Base-by-base conservation (phyloP, 1,284 basidiomycete genomes). In the Fomitiporia mediterranea region DNA sequence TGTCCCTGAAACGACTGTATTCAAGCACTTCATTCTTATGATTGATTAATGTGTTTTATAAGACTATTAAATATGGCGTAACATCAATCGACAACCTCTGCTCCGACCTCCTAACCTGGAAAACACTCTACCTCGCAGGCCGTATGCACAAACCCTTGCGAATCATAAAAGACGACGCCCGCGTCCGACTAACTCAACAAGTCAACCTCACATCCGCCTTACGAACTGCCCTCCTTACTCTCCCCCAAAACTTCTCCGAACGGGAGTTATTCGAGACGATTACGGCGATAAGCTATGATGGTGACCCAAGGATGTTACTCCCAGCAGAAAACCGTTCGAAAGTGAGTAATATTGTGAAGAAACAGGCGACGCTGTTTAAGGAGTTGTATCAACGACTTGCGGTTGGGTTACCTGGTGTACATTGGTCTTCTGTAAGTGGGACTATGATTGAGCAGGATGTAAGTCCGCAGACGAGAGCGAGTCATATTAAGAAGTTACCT, bases 51-150 rank as follows among this genome's bases (percentile, higher is more conserved):
- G n/a, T n/a, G n/a, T 28, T 40, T 17, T 39, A 50, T 11, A 66
- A 97, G 90, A 86, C 81, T 51, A 90, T 98, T 73, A 99, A 99
- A 73, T 99, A 99, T 69, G 96, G 96, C n/a, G 86, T 98, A 25
- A 94, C 96, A 32, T 93, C 91, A 0, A 82, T 97, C 6, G 91
- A 96, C 64, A 87, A 86, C 56, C 80, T 99, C 28, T 93, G 90
- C 63, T 80, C 84, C 0, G 97, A 99, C 68, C 75, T 99, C 39
- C 77, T 95, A 40, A 90, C 93, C 65, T 99, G 97, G 96, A 82
- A 86, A 43, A 86, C 92, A 17, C 80, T 99, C 6, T 99, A 99
- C 71, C 83, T 98, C 44, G 89, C 93, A 1, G 97, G 96, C 0
- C 81, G 96, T 21, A 94, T 99, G 85, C 96, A 99, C 73, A 99